Evolutionary conservation across 352 stramenopile genomes (phyloP).

Genomic region (Phytophthora citricola): DNA sequence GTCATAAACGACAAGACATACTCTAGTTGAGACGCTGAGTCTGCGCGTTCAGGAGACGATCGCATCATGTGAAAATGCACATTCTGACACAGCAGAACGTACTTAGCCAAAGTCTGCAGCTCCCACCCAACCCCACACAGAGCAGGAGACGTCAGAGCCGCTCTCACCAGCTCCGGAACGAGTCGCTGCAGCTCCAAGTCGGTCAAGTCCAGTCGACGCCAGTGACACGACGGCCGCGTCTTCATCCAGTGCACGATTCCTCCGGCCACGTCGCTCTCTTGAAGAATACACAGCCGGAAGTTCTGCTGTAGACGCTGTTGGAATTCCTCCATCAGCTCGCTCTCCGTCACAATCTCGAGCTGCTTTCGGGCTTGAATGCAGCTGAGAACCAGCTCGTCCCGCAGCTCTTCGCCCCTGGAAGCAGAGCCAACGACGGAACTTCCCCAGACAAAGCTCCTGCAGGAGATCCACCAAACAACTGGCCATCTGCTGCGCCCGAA

Average conservation of each 20-base stretch:
- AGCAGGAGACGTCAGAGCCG: conserved; percentile 8
- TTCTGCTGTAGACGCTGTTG: conserved; percentile 42
- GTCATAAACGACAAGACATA: conserved; percentile 38
- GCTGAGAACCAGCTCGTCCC: conserved; percentile 38
- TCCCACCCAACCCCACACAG: conserved; percentile 16
- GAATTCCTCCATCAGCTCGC: conserved; percentile 40
- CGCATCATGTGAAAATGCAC: conserved; percentile 18
- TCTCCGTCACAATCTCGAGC: conserved; percentile 45
- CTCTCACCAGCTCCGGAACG: conserved; percentile 18
- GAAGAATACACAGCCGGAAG: conserved; percentile 54
- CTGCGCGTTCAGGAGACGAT: not conserved
- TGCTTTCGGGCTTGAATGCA: conserved; percentile 43
- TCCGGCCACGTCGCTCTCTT: conserved; percentile 5
- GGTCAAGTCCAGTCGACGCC: conserved; percentile 24
- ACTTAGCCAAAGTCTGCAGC: conserved; percentile 6
- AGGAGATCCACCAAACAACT: conserved; percentile 31
- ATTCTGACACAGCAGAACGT: conserved; percentile 16
- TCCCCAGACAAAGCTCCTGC: conserved; percentile 40
- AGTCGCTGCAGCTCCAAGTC: conserved; percentile 12
- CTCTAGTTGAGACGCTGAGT: conserved; percentile 22
- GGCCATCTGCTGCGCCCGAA: conserved; percentile 26
- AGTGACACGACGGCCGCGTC: conserved; percentile 30
- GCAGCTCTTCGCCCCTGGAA: conserved; percentile 39
- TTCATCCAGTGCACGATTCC: conserved; percentile 27
- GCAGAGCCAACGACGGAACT: conserved; percentile 45